Percentiles rank a stretch among this genome's conserved stretches.
phyloP scores from a whole-genome alignment of 2,329 filamentous ascomycete genomes.

The Aspergillus sp. region DNA sequence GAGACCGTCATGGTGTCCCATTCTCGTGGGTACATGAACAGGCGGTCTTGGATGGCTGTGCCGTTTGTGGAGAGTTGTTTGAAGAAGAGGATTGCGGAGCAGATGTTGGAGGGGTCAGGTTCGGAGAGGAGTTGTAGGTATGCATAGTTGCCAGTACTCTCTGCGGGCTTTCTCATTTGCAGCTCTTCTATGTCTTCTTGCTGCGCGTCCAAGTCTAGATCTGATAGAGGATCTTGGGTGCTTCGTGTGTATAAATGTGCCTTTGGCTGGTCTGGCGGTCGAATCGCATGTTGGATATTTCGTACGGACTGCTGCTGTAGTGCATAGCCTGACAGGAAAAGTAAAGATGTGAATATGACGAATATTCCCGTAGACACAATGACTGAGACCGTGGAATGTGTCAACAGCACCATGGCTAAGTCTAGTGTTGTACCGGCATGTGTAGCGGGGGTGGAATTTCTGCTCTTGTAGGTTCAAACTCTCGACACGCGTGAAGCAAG shows the following conservation, averaged over 20 bases:
- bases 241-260: conserved; percentile 27
- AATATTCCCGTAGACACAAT: conserved; percentile 58
- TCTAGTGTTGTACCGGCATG: conserved; percentile 7
- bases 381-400: conserved; percentile 49
- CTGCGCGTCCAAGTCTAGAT: conserved; percentile 2
- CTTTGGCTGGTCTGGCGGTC: conserved; percentile 26
- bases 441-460: neutral
- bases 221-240: conserved; percentile 25
- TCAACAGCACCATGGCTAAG: conserved; percentile 50
- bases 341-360: conserved; percentile 74
- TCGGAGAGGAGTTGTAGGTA: conserved; percentile 51
- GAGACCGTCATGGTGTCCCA: conserved; percentile 44
- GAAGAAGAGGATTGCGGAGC: conserved; percentile 51
- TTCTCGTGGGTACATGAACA: conserved; percentile 53
- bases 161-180: neutral
- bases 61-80: conserved; percentile 43
- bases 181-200: conserved; percentile 1
- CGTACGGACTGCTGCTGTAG: conserved; percentile 85
- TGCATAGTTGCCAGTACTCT: conserved; percentile 37
- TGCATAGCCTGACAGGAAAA: conserved; percentile 86
- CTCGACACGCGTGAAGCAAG: neutral
- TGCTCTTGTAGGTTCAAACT: neutral
- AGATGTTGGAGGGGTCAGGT: conserved; percentile 49
- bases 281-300: conserved; percentile 74
- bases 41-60: conserved; percentile 42